These are phyloP conservation scores for Choiromyces venosus DNA, from an alignment of 495 filamentous ascomycete genomes.

Conservation along the genomic window DNA sequence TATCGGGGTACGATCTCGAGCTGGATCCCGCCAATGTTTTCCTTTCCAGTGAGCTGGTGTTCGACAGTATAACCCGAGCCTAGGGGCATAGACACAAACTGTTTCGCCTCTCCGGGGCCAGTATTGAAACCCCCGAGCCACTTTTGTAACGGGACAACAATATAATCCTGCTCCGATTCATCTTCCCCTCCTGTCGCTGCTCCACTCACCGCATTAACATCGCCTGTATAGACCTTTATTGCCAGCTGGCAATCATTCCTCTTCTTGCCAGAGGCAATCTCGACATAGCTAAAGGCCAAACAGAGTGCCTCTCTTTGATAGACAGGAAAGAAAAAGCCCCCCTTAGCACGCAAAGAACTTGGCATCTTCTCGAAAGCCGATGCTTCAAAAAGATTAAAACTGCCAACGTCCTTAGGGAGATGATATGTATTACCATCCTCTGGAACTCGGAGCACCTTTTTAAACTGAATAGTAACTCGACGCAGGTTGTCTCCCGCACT, in stretches of 20 bases:
- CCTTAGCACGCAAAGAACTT: slow-evolving; percentile 37
- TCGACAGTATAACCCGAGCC: slow-evolving; percentile 50
- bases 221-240: slow-evolving; percentile 48
- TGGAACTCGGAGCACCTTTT: slow-evolving; percentile 48
- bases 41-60: slow-evolving; percentile 48
- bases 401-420: slow-evolving; percentile 45
- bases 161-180: slow-evolving; percentile 47
- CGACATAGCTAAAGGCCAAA: not conserved
- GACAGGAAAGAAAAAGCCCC: slow-evolving; percentile 46
- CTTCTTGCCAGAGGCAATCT: slow-evolving; percentile 41
- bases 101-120: slow-evolving; percentile 42
- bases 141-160: slow-evolving; percentile 44
- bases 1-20: slow-evolving; percentile 47
- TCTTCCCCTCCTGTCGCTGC: not conserved
- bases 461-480: slow-evolving; percentile 28
- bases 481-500: not conserved
- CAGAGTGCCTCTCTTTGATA: not conserved
- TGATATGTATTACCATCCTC: slow-evolving; percentile 43
- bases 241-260: slow-evolving; percentile 42
- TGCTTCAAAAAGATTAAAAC: slow-evolving; percentile 34
- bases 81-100: slow-evolving; percentile 48
- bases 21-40: slow-evolving; percentile 48
- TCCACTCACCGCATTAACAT: slow-evolving; percentile 50
- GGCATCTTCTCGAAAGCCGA: not conserved
- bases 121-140: slow-evolving; percentile 51